phyloP scores from a whole-genome alignment of 2,329 filamentous ascomycete genomes.

The Aaosphaeria pasadenensis region DNA sequence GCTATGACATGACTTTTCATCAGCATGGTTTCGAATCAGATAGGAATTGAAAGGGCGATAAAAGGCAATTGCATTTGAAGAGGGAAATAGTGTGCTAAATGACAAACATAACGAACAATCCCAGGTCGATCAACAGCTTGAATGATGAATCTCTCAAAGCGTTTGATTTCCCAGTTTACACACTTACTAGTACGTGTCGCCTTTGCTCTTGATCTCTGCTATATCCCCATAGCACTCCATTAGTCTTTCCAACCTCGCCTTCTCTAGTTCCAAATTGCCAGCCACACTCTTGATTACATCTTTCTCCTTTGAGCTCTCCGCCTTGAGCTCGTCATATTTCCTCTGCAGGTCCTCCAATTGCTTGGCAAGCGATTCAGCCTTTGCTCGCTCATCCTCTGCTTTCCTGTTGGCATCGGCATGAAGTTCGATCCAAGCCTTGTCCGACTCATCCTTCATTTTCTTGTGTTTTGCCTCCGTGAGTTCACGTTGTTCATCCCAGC shows the following conservation, averaged over 20 bases:
- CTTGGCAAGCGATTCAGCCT: conserved; percentile 24
- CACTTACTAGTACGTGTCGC: conserved; percentile 44
- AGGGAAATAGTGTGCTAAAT: conserved; percentile 10
- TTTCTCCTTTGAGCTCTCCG: conserved; percentile 35
- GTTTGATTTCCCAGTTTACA: conserved; percentile 19
- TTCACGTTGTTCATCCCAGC: conserved; percentile 52
- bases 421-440: conserved; percentile 44
- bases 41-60: conserved; percentile 5
- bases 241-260: conserved; percentile 41
- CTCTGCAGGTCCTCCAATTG: conserved; percentile 36
- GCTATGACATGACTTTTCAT: conserved; percentile 29
- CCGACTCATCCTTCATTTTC: conserved; percentile 42
- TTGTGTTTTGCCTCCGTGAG: conserved; percentile 35
- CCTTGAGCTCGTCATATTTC: conserved; percentile 28
- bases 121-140: conserved; percentile 4
- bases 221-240: conserved; percentile 42
- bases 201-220: conserved; percentile 43
- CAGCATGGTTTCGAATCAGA: conserved; percentile 13
- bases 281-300: conserved; percentile 37
- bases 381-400: conserved; percentile 30
- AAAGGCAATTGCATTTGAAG: conserved; percentile 25
- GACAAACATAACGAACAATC: conserved; percentile 5
- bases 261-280: conserved; percentile 40
- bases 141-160: conserved; percentile 3
- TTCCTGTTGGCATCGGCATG: conserved; percentile 34